Conservation (phyloP, 2,329 filamentous ascomycete genomes). For the Podosphaera aphanis region DNA sequence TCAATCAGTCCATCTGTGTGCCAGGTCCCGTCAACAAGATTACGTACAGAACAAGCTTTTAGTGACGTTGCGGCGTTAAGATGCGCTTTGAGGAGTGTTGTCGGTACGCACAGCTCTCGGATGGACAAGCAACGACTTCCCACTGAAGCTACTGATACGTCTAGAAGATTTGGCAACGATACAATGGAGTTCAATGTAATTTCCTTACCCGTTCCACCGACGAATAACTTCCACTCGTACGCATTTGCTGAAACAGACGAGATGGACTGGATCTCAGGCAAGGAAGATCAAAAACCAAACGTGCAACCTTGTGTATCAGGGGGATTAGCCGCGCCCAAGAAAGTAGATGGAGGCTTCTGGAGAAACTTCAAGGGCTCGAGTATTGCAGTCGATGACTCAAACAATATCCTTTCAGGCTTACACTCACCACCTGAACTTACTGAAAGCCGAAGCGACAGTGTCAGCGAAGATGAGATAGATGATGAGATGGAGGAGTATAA, state of each 20-base stretch:
- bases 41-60: neutral
- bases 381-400: neutral
- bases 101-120: neutral
- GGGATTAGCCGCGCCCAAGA: neutral
- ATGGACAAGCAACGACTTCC: too few relatives aligned
- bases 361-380: neutral
- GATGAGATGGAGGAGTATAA: slow-evolving; percentile 1
- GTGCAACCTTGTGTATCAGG: neutral
- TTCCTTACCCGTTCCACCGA: neutral
- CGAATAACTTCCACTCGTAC: neutral
- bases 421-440: neutral
- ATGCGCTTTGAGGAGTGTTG: neutral
- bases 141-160: too few relatives aligned
- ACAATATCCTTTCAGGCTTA: neutral
- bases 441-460: neutral
- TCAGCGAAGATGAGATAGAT: neutral
- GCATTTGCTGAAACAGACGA: neutral
- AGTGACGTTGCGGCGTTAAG: neutral
- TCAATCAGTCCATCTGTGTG: neutral
- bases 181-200: neutral
- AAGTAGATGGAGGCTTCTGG: neutral
- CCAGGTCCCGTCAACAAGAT: neutral
- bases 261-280: neutral
- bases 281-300: neutral
- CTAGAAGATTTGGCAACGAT: neutral